Evolutionary conservation across 1,139 yeast genomes (phyloP).

Genomic region (Yamadazyma aaseri): DNA sequence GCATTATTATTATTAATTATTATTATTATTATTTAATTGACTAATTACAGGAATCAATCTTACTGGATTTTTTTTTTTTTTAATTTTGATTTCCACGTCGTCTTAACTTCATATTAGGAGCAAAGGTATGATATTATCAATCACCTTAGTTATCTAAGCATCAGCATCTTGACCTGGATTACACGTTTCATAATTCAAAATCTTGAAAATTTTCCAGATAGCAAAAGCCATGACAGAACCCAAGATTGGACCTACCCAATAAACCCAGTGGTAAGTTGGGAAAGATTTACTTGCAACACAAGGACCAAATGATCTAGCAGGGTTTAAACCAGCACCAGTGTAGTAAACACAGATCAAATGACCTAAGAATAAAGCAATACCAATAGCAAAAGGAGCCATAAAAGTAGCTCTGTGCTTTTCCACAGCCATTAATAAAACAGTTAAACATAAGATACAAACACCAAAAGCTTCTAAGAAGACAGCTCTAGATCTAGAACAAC

Average conservation of each 20-base stretch:
- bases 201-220: slow-evolving; percentile 66
- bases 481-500: slow-evolving; percentile 72
- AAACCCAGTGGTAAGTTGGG: slow-evolving; percentile 88
- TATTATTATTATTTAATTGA: too few species aligned
- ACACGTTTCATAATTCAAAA: slow-evolving; percentile 67
- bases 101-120: not conserved
- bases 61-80: not conserved
- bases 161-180: slow-evolving; percentile 69
- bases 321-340: slow-evolving; percentile 92
- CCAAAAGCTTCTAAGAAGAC: slow-evolving; percentile 82
- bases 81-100: not conserved
- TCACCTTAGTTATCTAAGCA: slow-evolving; percentile 13
- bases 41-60: not conserved
- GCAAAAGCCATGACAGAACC: slow-evolving; percentile 69
- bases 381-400: slow-evolving; percentile 83
- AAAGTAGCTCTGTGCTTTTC: slow-evolving; percentile 76
- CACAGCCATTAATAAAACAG: slow-evolving; percentile 82
- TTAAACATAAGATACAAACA: slow-evolving; percentile 67
- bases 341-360: slow-evolving; percentile 80
- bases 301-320: slow-evolving; percentile 89
- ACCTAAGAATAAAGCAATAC: slow-evolving; percentile 77
- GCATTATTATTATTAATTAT: too few species aligned
- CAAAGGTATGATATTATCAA: too few species aligned
- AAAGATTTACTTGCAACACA: slow-evolving; percentile 67
- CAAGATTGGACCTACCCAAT: slow-evolving; percentile 83